Evolutionary conservation across 805 yeast species (phyloP), one percentile per base, ranked within the genome.

Genomic region (Metschnikowia reukaufii): DNA sequence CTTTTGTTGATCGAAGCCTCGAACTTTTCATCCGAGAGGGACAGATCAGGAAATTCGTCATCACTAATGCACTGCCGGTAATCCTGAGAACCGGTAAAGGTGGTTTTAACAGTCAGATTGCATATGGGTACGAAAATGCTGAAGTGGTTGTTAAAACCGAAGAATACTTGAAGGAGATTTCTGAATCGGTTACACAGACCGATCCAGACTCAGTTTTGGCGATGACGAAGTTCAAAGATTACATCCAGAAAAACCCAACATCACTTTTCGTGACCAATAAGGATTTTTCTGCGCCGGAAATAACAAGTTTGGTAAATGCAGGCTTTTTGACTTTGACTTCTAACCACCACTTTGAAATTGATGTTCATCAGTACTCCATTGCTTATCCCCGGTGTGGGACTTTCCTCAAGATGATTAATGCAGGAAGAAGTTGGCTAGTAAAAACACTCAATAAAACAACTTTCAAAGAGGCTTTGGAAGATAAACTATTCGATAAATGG

Each of bases 341-440:
- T 7, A 73, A 73, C 49, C 76, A 73, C 43, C 63, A 73, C 40
- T 67, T 70, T 40, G 72, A 66, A 49, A 67, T 74, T 33, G 77
- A 72, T 36, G 45, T 60, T 5, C 59, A 66, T 48, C 63, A 68
- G 50, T 74, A 75, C 48, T 61, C 73, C 17, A 53, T 81, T 2
- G 63, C 80, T 6, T 66, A 72, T 20, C 84, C 84, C 0, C 71
- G 74, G 39, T 65, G 79, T 47, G 85, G 85, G 0, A 70, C 76
- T 1, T 71, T 66, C 39, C 59, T 79, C 35, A 72, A 72, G 45
- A 61, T 78, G 29, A 57, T 77, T 15, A 75, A 70, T 47, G 60
- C 68, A 1, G 74, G 82, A 0, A 61, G 78, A 37, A 59, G 61
- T 0, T 74, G 78, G 70, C 50, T 80, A n/a, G 68, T 71, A 12